Evolutionary conservation across 169 alveolate species (phyloP), one percentile per base, ranked within the genome.

Genomic region (Babesia sp.): DNA sequence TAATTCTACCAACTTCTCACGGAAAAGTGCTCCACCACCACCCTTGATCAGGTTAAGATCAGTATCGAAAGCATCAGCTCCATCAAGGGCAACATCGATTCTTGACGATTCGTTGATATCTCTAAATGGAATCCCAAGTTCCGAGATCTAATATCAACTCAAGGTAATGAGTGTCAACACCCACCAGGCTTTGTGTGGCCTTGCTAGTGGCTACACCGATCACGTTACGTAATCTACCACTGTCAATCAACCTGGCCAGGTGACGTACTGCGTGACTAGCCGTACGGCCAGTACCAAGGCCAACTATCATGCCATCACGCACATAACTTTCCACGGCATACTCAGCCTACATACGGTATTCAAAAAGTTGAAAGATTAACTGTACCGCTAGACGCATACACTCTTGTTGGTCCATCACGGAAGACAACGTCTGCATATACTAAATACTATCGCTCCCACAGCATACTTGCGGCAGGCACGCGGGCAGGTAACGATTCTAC

Each of bases 281-380:
- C 1, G 96, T 92, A 14, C 92, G 36, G 1, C 96, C 96, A 4
- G 96, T 92, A 11, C 96, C 96, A 16, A 92, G 89, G 20, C 94
- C 95, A 6, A 92, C 84, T 18, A 86, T 58, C 91, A 85, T 86
- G 51, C 86, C 90, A 12, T 82, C 60, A 42, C 64, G 71, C 28
- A 92, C 91, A 71, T 78, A 90, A 22, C 57, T 85, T 64, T 92
- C 94, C 9, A 92, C 95, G 29, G 96, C 95, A 53, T 69, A 71
- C 55, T 84, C 80, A 9, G 93, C 93, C 93, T 88, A 58, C 14
- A 3, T 2, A 48, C 14, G 20, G n/a, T 0, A 44, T 37, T 9
- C 16, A 22, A 34, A n/a, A 60, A 16, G 8, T 28, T 0, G 2
- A 45, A 3, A 12, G 18, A 8, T 71, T 22, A 31, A 36, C 12